Percentiles rank a stretch among this genome's conserved stretches.
These are phyloP conservation scores for Quercus tomentella DNA, from an alignment of 331 rosid species.

Conservation along the genomic window DNA sequence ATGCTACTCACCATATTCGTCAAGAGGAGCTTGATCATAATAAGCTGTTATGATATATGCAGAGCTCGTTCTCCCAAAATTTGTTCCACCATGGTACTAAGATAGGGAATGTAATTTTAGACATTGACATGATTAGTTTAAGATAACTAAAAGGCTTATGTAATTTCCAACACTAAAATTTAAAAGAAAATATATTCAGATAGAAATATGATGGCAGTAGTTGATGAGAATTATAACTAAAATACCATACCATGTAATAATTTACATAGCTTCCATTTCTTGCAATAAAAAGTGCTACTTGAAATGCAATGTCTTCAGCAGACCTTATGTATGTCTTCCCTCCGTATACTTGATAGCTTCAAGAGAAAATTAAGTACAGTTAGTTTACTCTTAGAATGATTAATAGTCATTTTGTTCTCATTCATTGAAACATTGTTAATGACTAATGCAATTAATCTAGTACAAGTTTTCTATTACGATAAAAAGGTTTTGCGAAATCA, in stretches of 20 bases:
- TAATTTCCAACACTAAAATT: not conserved
- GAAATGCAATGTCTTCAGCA: slow-evolving; percentile 72
- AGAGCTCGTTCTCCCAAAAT: slow-evolving; percentile 64
- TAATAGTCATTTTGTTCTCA: not conserved
- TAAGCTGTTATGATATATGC: slow-evolving; percentile 51
- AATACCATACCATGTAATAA: slow-evolving; percentile 54
- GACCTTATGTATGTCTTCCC: slow-evolving; percentile 70
- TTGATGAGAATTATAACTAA: not conserved
- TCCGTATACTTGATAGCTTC: slow-evolving; percentile 67
- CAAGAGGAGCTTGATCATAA: slow-evolving; percentile 77
- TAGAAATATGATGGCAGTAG: not conserved
- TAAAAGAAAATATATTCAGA: not conserved
- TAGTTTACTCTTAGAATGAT: not conserved
- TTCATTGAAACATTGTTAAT: not conserved
- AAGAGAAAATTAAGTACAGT: not conserved
- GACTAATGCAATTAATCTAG: no score
- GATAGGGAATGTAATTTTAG: not conserved
- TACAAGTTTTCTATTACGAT: no score
- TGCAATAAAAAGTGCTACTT: slow-evolving; percentile 65
- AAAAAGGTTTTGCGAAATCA: no score
- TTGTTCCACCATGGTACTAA: slow-evolving; percentile 88
- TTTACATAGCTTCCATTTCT: slow-evolving; percentile 74
- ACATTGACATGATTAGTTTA: slow-evolving; percentile 9
- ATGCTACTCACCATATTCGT: slow-evolving; percentile 62
- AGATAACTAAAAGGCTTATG: not conserved